These are phyloP conservation scores for Penicillium mononematosum DNA, from an alignment of 495 filamentous ascomycete genomes.

Conservation along the genomic window DNA sequence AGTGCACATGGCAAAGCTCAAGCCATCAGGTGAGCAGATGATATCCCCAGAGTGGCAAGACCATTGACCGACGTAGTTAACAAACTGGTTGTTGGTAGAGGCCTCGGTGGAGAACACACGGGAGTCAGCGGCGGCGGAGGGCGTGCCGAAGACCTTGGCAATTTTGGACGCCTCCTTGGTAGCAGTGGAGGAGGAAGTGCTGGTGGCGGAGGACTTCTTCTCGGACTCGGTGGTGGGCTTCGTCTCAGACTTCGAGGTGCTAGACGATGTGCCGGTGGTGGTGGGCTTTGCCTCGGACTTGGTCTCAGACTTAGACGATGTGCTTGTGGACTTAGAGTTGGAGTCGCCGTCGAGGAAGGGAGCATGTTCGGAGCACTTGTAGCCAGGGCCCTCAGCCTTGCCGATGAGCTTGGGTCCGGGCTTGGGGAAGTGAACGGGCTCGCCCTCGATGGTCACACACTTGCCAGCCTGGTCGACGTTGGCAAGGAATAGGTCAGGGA, in stretches of 20 bases:
- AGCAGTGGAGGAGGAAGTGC: conserved; percentile 4
- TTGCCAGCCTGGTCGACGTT: conserved; percentile 49
- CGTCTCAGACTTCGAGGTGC: conserved; percentile 4
- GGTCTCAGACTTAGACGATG: background rate
- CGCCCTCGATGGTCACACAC: conserved; percentile 31
- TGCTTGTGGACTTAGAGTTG: background rate
- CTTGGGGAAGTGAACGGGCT: conserved; percentile 30
- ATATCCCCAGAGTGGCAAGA: conserved; percentile 33
- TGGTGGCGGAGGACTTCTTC: background rate
- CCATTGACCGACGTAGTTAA: conserved; percentile 17
- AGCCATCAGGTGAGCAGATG: conserved; percentile 41
- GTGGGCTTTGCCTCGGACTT: background rate
- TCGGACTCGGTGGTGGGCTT: background rate
- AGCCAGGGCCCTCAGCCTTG: conserved; percentile 23
- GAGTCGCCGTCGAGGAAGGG: conserved; percentile 23
- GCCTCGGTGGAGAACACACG: conserved; percentile 15
- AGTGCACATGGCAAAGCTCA: conserved; percentile 38
- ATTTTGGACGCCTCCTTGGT: conserved; percentile 19
- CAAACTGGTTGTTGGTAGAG: conserved; percentile 22
- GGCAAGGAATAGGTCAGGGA: conserved; percentile 58
- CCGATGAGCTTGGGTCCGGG: conserved; percentile 27
- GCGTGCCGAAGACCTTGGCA: conserved; percentile 16
- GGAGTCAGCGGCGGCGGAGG: conserved; percentile 12
- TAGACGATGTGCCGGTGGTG: conserved; percentile 1
- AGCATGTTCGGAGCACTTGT: conserved; percentile 28